Conservation (phyloP, 768 basidiomycete genomes). For the Collybia nuda region DNA sequence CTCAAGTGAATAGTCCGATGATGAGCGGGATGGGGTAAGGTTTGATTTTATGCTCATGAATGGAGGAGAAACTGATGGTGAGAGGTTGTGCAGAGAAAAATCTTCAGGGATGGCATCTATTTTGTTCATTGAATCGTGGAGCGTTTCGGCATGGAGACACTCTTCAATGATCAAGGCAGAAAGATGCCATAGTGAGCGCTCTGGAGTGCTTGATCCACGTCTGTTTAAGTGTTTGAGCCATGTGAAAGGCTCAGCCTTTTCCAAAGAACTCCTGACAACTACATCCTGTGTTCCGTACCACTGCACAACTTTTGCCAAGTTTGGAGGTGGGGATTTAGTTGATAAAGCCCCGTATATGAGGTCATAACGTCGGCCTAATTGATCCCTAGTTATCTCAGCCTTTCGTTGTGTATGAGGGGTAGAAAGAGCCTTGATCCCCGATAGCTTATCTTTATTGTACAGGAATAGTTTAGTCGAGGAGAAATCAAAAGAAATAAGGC, state of each 20-base stretch:
- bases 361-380: conserved; percentile 64
- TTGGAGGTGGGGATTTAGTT: conserved; percentile 29
- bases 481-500: conserved; percentile 5
- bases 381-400: conserved; percentile 61
- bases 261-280: conserved; percentile 49
- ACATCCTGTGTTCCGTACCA: conserved; percentile 61
- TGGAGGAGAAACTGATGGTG: conserved; percentile 20
- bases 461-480: not conserved
- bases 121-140: conserved; percentile 31
- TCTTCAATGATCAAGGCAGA: conserved; percentile 73
- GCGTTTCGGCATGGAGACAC: conserved; percentile 45
- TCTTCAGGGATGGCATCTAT: conserved; percentile 43
- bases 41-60: conserved; percentile 17
- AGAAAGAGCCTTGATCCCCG: conserved; percentile 47
- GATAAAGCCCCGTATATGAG: conserved; percentile 44
- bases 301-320: conserved; percentile 48
- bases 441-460: conserved; percentile 53
- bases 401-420: conserved; percentile 60
- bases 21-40: conserved; percentile 25
- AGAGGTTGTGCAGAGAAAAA: conserved; percentile 16
- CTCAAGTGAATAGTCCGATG: conserved; percentile 37
- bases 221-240: conserved; percentile 73
- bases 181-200: conserved; percentile 57
- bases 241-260: conserved; percentile 66
- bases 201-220: conserved; percentile 26